These are phyloP conservation scores for Anisodus acutangulus DNA, from an alignment of 257 asterid genomes.

Conservation along the genomic window DNA sequence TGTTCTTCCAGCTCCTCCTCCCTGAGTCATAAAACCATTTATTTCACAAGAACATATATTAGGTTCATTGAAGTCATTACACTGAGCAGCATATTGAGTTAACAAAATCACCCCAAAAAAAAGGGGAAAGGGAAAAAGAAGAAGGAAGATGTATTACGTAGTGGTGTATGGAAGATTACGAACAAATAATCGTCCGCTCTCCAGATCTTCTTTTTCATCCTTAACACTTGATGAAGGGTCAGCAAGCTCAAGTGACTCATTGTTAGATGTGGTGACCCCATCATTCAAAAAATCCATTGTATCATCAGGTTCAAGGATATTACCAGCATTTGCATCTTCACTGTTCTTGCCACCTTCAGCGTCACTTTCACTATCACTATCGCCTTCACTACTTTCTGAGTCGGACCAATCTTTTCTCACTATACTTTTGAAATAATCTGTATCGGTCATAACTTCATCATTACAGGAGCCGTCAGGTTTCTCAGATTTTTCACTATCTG, in stretches of 20 bases:
- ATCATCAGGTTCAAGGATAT: slow-evolving; percentile 44
- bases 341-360: slow-evolving; percentile 48
- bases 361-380: slow-evolving; percentile 43
- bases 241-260: slow-evolving; percentile 38
- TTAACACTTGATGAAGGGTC: slow-evolving; percentile 48
- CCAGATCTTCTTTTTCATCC: slow-evolving; percentile 55
- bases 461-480: slow-evolving; percentile 45
- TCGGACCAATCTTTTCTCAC: slow-evolving; percentile 72
- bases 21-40: slow-evolving; percentile 42
- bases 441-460: slow-evolving; percentile 62
- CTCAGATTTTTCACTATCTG: slow-evolving; percentile 42
- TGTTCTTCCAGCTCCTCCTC: slow-evolving; percentile 83
- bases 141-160: slow-evolving; percentile 53
- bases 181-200: slow-evolving; percentile 74
- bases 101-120: background rate
- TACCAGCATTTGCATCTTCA: slow-evolving; percentile 36
- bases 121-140: background rate
- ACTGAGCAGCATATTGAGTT: background rate
- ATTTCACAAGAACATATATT: background rate
- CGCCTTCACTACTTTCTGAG: slow-evolving; percentile 64
- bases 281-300: slow-evolving; percentile 45
- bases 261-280: slow-evolving; percentile 42
- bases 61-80: background rate
- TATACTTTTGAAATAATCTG: slow-evolving; percentile 79
- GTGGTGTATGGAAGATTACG: slow-evolving; percentile 87